These are phyloP conservation scores for Amanita rimosa DNA, from an alignment of 768 basidiomycete genomes.

Conservation along the genomic window DNA sequence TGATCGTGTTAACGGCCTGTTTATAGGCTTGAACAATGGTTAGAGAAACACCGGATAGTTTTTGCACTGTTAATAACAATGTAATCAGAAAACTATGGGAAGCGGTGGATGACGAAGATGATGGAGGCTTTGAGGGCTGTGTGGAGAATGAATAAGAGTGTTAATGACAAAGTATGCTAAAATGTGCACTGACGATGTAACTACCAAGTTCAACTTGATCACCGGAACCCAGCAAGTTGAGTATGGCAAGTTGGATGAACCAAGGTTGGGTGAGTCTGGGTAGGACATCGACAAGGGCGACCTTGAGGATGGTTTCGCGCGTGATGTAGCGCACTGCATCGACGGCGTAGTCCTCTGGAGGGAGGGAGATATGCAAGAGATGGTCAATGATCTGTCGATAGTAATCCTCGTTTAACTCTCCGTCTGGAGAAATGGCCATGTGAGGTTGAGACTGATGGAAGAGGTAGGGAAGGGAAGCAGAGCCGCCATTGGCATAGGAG, in stretches of 20 bases:
- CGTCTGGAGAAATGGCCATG: conserved; percentile 62
- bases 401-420: conserved; percentile 62
- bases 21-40: conserved; percentile 59
- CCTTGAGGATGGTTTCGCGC: conserved; percentile 74
- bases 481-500: conserved; percentile 61
- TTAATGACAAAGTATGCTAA: not conserved
- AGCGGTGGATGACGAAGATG: conserved; percentile 27
- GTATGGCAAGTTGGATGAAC: conserved; percentile 69
- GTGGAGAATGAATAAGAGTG: conserved; percentile 12
- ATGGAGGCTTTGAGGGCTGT: conserved; percentile 15
- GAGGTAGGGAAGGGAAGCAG: conserved; percentile 47
- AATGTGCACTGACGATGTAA: conserved; percentile 19
- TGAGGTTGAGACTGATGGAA: conserved; percentile 83
- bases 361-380: conserved; percentile 62
- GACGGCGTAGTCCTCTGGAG: conserved; percentile 67
- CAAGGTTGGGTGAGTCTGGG: conserved; percentile 76
- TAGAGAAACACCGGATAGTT: conserved; percentile 58
- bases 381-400: conserved; percentile 72
- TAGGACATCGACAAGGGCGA: conserved; percentile 56
- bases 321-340: conserved; percentile 74
- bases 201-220: conserved; percentile 18
- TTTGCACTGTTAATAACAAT: conserved; percentile 65
- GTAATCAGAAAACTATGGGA: conserved; percentile 52
- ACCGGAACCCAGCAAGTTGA: conserved; percentile 46
- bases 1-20: conserved; percentile 51